Conservation (phyloP, 2,329 filamentous ascomycete genomes). For the Microcyclosporella mali region DNA sequence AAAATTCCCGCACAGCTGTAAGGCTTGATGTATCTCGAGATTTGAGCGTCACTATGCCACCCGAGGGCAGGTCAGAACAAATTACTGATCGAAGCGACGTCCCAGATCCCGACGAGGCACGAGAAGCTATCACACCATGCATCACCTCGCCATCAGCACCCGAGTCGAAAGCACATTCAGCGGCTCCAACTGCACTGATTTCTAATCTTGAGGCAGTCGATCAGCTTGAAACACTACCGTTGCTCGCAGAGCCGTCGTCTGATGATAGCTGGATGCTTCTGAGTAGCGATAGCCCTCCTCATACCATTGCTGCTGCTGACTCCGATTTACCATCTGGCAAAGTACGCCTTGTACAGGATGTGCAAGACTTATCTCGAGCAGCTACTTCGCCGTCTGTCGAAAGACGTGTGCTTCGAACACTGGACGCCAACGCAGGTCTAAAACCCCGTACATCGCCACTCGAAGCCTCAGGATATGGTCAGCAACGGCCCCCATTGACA, state of each 20-base stretch:
- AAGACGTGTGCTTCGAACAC: constrained; percentile 19
- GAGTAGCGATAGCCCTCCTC: constrained; percentile 12
- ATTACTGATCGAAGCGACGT: no score
- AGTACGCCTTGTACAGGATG: background rate
- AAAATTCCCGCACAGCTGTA: no score
- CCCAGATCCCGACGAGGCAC: background rate
- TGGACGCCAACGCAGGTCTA: constrained; percentile 22
- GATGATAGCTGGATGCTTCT: constrained; percentile 13
- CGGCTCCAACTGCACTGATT: no score
- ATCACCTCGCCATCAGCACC: constrained; percentile 6
- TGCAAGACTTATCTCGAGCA: constrained; percentile 3
- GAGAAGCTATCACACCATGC: constrained; percentile 7
- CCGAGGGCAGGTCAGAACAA: no score
- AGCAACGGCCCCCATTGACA: background rate
- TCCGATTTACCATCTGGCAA: background rate
- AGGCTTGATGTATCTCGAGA: no score
- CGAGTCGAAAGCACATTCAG: no score
- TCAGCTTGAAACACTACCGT: background rate
- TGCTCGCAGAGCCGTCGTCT: background rate
- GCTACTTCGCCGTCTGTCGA: constrained; percentile 14
- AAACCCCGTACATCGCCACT: constrained; percentile 7
- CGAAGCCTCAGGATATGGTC: constrained; percentile 4
- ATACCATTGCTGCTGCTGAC: background rate
- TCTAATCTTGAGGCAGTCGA: no score
- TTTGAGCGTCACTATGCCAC: no score